A percentile compares a stretch with the other conserved stretches of the same genome.
Evolutionary conservation across 2,329 filamentous ascomycete species (phyloP).

Genomic region (Phaeosphaeriaceae sp.): DNA sequence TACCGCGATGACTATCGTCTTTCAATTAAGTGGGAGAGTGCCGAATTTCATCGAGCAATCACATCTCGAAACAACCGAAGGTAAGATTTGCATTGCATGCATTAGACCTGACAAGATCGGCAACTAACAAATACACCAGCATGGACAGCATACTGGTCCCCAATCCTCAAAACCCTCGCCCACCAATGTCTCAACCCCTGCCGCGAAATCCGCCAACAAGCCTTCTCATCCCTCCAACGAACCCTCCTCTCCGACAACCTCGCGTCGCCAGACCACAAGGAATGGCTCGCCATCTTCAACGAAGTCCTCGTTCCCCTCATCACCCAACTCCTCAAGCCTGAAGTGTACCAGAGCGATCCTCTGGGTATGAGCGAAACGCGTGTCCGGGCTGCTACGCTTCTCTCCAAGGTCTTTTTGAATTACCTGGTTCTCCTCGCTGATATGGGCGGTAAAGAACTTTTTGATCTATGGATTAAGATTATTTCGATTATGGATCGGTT

Average conservation of each 20-base stretch:
- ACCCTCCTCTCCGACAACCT: constrained; percentile 85
- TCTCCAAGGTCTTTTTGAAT: constrained; percentile 95
- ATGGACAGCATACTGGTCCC: constrained; percentile 97
- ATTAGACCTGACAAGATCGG: no score
- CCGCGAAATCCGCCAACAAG: constrained; percentile 87
- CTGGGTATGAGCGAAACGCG: constrained; percentile 95
- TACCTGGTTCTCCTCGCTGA: constrained; percentile 85
- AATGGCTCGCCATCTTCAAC: constrained; percentile 94
- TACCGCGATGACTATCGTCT: constrained; percentile 81
- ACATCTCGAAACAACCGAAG: constrained; percentile 85
- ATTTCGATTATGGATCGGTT: constrained; percentile 93
- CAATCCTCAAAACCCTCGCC: constrained; percentile 87
- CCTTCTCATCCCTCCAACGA: constrained; percentile 84
- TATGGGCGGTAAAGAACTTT: constrained; percentile 85
- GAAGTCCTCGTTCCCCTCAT: constrained; percentile 95
- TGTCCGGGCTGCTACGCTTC: constrained; percentile 85
- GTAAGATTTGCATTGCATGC: no score
- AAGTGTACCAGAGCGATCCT: constrained; percentile 90
- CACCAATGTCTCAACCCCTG: constrained; percentile 94
- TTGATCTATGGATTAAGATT: constrained; percentile 90
- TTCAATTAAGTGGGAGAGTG: constrained; percentile 80
- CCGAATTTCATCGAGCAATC: constrained; percentile 90
- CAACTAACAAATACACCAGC: constrained; percentile 57
- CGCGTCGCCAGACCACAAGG: constrained; percentile 80
- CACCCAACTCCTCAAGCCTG: constrained; percentile 84